Conservation (phyloP, 331 rosid genomes). For the Rhamnella rubrinervis region DNA sequence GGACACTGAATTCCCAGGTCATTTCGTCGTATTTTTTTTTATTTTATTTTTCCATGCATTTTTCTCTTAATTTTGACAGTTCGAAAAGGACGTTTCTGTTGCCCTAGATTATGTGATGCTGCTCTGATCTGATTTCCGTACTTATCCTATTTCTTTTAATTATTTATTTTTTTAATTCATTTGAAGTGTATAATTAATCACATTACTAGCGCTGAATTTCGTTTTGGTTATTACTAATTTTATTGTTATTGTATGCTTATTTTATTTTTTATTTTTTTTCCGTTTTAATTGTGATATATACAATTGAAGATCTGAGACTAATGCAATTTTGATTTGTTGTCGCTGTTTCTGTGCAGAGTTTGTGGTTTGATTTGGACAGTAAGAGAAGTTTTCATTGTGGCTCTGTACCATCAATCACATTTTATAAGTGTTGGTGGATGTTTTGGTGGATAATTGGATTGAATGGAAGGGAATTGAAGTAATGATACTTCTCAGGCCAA, state of each 20-base stretch:
- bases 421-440: neutral
- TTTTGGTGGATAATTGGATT: slow-evolving; percentile 18
- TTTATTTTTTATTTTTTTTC: neutral
- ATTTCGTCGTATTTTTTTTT: neutral
- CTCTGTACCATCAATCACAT: slow-evolving; percentile 1
- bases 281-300: neutral
- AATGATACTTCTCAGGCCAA: slow-evolving; percentile 26
- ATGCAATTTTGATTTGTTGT: slow-evolving; percentile 15
- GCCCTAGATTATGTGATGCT: slow-evolving; percentile 46
- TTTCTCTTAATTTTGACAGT: slow-evolving; percentile 15
- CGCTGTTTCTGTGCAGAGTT: slow-evolving; percentile 25
- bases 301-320: slow-evolving; percentile 45
- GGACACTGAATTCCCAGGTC: slow-evolving; percentile 20
- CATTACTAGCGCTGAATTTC: slow-evolving; percentile 14
- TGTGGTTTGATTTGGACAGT: slow-evolving; percentile 13
- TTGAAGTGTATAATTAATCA: neutral
- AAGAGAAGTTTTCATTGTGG: slow-evolving; percentile 5
- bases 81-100: slow-evolving; percentile 29
- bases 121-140: slow-evolving; percentile 58
- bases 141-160: slow-evolving; percentile 2
- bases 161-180: neutral
- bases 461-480: slow-evolving; percentile 16
- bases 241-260: neutral
- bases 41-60: neutral
- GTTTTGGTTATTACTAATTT: neutral